Base-by-base conservation (phyloP, 2,329 filamentous ascomycete genomes). In the Talaromyces piceae region DNA sequence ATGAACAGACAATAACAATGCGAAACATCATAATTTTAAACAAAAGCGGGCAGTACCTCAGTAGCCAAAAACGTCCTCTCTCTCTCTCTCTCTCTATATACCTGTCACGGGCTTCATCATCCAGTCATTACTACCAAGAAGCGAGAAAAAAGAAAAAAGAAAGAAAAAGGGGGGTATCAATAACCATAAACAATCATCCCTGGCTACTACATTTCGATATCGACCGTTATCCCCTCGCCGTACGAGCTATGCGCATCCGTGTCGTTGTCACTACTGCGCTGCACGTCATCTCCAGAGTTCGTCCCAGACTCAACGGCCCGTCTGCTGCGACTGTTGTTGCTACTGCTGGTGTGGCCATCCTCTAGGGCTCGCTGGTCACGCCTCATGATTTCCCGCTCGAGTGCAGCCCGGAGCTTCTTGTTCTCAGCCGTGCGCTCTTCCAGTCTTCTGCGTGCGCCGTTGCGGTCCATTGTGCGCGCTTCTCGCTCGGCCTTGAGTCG, bases 401-500 rank as follows among this genome's bases (percentile, higher is more conserved):
- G 70, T 68, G 83, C 78, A 13, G 78, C 77, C 52, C 81, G 75
- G 54, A 93, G 69, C 57, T 87, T 82, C 58, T 84, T 79, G 63
- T 89, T 89, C 71, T 90, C 85, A 49, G 78, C 74, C 63, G 84
- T 80, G n/a, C 86, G 78, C 55, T 90, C 86, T 53, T 89, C 84
- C 0, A 95, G 71, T 48, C 91, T 76, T 71, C 90, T 86, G 50
- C 88, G 76, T 25, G 91, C 91, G 22, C 89, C 90, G 45, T 80
- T 86, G 3, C 93, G 82, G 70, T 98, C 93, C 52, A 95, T 75
- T 49, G 94, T 75, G 41, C 93, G 76, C 1, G 84, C 90, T 68
- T 97, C 93, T 12, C 93, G 76, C 72, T 98, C 93, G 43, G 87
- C 84, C 67, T 95, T 95, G 16, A 98, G 76, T 59, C 94, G 82